Base-by-base conservation (phyloP, 192 early-diverging fungal species). In the Umbelopsis isabellina region DNA sequence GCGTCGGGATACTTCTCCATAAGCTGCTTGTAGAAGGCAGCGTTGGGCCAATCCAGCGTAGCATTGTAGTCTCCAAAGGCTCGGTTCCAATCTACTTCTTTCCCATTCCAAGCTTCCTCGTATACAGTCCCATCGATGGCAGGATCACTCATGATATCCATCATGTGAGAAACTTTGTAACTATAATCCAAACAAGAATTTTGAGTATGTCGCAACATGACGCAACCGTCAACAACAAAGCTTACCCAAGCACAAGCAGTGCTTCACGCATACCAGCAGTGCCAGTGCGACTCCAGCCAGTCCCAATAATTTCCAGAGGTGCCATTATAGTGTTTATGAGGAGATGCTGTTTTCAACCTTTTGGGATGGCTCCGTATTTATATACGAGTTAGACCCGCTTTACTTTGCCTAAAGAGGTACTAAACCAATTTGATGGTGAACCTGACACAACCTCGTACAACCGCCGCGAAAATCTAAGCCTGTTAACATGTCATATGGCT, bases 271-370 rank as follows among this genome's bases (percentile, higher is more conserved):
- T 30, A 65, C 53, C 64, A 46, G 68, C 58, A 15, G 73, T 74
- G 13, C 67, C 73, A 50, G 73, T 74, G 27, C 73, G 67, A 41
- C 73, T 68, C 37, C 47, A 69, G 11, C 73, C 73, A 21, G 73
- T 50, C 16, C 73, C 72, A 20, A 73, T 73, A 48, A 73, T 66
- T 67, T 73, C 33, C 48, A 73, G 66, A 35, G 72, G 72, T 13
- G 68, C 49, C 68, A 69, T 69, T 41, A 41, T 41, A 41, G 10
- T 6, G 37, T 6, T 41, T 41, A 10, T 4, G 37, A 41, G 6
- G 10, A 41, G 6, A 41, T 41, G 0, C 6, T 6, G 37, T 5
- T 6, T 4, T 9, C 10, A 4, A 41, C 37, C 7, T 6, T 41
- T 5, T 41, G 10, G 27, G 27, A 30, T 30, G 1, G 1, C 3